These are phyloP conservation scores for Coffea humblotiana DNA, from an alignment of 305 asterid species.

Conservation along the genomic window DNA sequence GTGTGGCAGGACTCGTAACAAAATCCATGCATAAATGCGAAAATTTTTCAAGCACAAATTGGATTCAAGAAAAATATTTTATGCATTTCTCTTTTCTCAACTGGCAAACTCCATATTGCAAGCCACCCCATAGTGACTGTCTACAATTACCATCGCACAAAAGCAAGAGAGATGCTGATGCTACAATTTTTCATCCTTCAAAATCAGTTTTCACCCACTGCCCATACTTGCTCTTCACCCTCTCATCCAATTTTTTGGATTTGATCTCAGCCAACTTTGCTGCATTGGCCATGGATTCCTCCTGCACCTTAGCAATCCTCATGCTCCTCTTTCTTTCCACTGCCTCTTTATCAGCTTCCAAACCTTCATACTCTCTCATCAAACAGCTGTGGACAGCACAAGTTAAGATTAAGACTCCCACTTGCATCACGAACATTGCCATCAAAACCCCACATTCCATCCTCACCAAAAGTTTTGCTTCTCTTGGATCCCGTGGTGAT, in stretches of 20 bases:
- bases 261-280: slow-evolving; percentile 41
- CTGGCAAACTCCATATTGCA: neutral
- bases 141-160: neutral
- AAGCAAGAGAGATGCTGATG: neutral
- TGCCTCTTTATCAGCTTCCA: slow-evolving; percentile 56
- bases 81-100: slow-evolving; percentile 10
- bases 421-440: slow-evolving; percentile 73
- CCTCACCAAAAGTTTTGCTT: slow-evolving; percentile 64
- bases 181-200: slow-evolving; percentile 19
- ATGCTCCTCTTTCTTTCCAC: slow-evolving; percentile 43
- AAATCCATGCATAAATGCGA: neutral
- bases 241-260: slow-evolving; percentile 51
- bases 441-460: slow-evolving; percentile 75
- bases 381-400: slow-evolving; percentile 60
- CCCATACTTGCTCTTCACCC: slow-evolving; percentile 62
- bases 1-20: neutral
- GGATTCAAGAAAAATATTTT: neutral
- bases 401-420: slow-evolving; percentile 47
- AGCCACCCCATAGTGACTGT: slow-evolving; percentile 42
- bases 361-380: slow-evolving; percentile 48
- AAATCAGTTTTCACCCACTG: slow-evolving; percentile 41
- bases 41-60: neutral
- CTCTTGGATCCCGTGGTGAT: slow-evolving; percentile 60
- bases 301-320: slow-evolving; percentile 50
- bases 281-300: slow-evolving; percentile 48